Evolutionary conservation across 176 grass and related monocot species (phyloP), one percentile per base, ranked within the genome.

Genomic region (Microstegium vimineum): DNA sequence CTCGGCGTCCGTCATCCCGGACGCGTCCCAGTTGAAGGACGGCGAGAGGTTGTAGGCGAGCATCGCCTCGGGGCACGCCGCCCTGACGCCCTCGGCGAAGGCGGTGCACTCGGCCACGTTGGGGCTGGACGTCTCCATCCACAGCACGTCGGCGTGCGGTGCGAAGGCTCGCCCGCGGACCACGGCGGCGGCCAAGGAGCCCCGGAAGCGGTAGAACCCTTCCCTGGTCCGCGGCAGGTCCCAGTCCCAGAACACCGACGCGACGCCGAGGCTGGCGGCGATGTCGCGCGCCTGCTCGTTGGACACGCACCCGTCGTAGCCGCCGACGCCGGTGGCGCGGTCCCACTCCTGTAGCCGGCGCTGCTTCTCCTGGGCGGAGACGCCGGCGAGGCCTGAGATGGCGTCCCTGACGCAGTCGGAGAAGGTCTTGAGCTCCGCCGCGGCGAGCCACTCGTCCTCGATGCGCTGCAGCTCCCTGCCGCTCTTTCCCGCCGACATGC

Each of bases 21-120:
- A 94, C 22, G 95, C 95, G 32, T 98, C 95, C 92, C 92, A 98
- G 81, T 98, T 98, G 88, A 98, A 98, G 10, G 90, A 98, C n/a
- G 95, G 95, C 73, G 95, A 98, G 33, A 94, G 90, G 88, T 98
- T 94, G 95, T 98, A 98, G 4, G 95, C 92, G 52, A 98, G 79
- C 95, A 98, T 98, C 4, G 83, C 78, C 30, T 90, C 90, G 6
- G 92, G 92, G 66, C 42, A 64, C 14, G 70, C 71, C 10, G 75
- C 65, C 85, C 76, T 91, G 6, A 98, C 87, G 5, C 95, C 95
- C 20, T 84, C 74, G 2, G 95, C 86, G 70, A 98, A 98, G 3
- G 77, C 77, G 2, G 90, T 93, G 84, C 95, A 98, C 70, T 94
- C 95, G 15, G 38, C 69, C 40, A 98, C 47, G 81, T 98, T 52